Conservation (phyloP, 192 early-diverging fungal species). For the Backusella westeae region DNA sequence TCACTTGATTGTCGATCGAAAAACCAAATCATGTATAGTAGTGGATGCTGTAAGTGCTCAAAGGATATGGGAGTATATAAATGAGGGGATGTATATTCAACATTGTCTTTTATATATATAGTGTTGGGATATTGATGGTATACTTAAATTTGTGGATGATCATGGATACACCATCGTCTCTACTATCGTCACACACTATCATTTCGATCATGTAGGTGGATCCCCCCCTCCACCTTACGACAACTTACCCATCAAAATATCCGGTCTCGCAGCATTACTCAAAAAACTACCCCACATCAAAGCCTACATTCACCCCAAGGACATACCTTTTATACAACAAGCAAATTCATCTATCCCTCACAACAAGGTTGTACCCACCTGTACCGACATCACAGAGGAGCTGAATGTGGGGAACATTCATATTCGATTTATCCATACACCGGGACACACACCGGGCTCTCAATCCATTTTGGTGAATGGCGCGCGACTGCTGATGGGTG, state of each 20-base stretch:
- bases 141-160: constrained; percentile 57
- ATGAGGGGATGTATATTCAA: neutral
- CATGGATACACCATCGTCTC: constrained; percentile 68
- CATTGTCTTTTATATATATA: constrained; percentile 13
- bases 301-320: constrained; percentile 72
- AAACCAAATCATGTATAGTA: constrained; percentile 69
- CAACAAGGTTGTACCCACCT: constrained; percentile 29
- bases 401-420: constrained; percentile 45
- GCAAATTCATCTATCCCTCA: constrained; percentile 57
- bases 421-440: constrained; percentile 84
- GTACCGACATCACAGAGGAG: constrained; percentile 19
- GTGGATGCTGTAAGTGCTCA: constrained; percentile 70
- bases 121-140: constrained; percentile 93
- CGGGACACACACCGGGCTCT: constrained; percentile 88
- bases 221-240: constrained; percentile 84
- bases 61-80: neutral
- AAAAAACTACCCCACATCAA: constrained; percentile 70
- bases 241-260: constrained; percentile 72
- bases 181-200: constrained; percentile 77
- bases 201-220: constrained; percentile 83
- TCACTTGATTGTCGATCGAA: constrained; percentile 73
- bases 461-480: constrained; percentile 81
- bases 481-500: constrained; percentile 76
- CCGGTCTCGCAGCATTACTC: constrained; percentile 73
- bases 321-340: constrained; percentile 65